Evolutionary conservation across 306 rosid genomes (phyloP).

Genomic region (Hippophae tibetana): DNA sequence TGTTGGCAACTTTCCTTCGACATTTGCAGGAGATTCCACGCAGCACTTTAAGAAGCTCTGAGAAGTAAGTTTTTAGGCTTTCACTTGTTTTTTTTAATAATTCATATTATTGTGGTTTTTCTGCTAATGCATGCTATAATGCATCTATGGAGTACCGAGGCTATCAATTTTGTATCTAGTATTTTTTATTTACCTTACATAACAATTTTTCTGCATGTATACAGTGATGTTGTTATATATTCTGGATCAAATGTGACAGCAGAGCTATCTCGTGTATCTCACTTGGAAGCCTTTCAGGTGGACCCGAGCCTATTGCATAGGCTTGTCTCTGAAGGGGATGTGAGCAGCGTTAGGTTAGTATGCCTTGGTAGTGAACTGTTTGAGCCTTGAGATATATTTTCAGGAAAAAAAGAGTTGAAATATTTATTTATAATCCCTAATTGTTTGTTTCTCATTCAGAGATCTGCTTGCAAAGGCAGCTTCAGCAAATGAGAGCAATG

Average conservation of each 20-base stretch:
- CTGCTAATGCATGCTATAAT: constrained; percentile 6
- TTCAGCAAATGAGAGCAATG: constrained; percentile 42
- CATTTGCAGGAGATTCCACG: constrained; percentile 94
- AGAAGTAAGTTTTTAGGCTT: constrained; percentile 52
- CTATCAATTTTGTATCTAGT: constrained; percentile 7
- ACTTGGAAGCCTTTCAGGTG: constrained; percentile 47
- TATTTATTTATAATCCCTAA: constrained; percentile 12
- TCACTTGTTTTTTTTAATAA: not conserved
- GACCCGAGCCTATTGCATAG: constrained; percentile 55
- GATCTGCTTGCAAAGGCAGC: constrained; percentile 69
- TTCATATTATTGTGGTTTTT: constrained; percentile 2
- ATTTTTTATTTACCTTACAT: constrained; percentile 10
- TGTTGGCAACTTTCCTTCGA: constrained; percentile 86
- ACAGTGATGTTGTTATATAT: constrained; percentile 56
- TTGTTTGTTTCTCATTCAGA: constrained; percentile 36
- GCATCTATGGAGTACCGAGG: constrained; percentile 12
- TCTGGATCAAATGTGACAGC: constrained; percentile 45
- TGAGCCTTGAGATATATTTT: constrained; percentile 11
- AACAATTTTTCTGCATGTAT: constrained; percentile 21
- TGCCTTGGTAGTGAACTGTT: constrained; percentile 10
- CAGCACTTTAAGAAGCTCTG: constrained; percentile 90
- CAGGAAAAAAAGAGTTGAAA: not conserved
- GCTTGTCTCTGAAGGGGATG: constrained; percentile 85
- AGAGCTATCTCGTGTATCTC: constrained; percentile 52
- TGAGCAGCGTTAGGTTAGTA: constrained; percentile 74